Percentiles rank a stretch among this genome's conserved stretches.
phyloP scores from a whole-genome alignment of 23 red algal genomes.

The Cyanidioschyzon merolae region DNA sequence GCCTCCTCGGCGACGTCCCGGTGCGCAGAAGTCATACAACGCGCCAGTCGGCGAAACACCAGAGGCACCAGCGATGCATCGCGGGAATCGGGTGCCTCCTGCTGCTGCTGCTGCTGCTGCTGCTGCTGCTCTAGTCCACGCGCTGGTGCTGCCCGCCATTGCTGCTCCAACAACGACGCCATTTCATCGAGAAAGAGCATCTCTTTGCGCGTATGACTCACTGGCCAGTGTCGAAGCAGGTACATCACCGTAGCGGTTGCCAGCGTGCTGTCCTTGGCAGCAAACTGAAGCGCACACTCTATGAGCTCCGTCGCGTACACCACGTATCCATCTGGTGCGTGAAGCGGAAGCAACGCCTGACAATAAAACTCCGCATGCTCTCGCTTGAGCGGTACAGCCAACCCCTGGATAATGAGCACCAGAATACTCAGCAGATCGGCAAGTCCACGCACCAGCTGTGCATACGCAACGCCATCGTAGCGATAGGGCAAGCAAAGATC shows the following conservation, averaged over 20 bases:
- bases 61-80: constrained; percentile 10
- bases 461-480: constrained; percentile 16
- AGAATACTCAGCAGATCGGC: constrained; percentile 21
- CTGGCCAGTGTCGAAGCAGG: constrained; percentile 23
- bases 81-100: not conserved
- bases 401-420: constrained; percentile 2
- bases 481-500: constrained; percentile 20
- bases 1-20: constrained; percentile 26
- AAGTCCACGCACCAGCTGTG: constrained; percentile 5
- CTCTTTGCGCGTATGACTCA: constrained; percentile 19
- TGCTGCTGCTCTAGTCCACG: too few species aligned
- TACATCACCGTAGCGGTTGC: not conserved
- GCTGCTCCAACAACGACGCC: constrained; percentile 19
- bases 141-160: too few species aligned
- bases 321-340: constrained; percentile 16
- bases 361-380: constrained; percentile 22
- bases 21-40: constrained; percentile 21
- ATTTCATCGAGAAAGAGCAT: constrained; percentile 19
- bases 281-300: constrained; percentile 28
- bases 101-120: too few species aligned
- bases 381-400: constrained; percentile 4
- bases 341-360: constrained; percentile 18
- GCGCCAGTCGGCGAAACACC: constrained; percentile 26
- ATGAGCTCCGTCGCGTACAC: constrained; percentile 19
- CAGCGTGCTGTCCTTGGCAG: constrained; percentile 3